These are phyloP conservation scores for Agaricus sinodeliciosus DNA, from an alignment of 768 basidiomycete genomes.

Conservation along the genomic window DNA sequence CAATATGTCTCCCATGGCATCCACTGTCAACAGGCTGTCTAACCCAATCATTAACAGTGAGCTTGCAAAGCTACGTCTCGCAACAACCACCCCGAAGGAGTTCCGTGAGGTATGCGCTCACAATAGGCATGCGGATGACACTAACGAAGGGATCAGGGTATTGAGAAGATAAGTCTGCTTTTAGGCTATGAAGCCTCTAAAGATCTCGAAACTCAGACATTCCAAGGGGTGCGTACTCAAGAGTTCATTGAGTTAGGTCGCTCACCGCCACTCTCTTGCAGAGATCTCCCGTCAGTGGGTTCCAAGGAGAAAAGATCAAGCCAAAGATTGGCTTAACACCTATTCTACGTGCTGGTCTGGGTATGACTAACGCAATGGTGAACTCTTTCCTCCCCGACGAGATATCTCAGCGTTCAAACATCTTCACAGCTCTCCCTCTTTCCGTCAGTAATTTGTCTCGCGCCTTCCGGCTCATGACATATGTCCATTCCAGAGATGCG, in stretches of 20 bases:
- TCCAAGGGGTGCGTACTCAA: constrained; percentile 52
- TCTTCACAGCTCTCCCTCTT: constrained; percentile 58
- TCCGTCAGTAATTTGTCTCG: constrained; percentile 46
- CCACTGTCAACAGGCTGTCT: constrained; percentile 43
- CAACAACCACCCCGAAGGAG: constrained; percentile 58
- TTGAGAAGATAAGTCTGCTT: constrained; percentile 68
- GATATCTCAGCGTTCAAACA: neutral
- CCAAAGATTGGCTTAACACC: constrained; percentile 82
- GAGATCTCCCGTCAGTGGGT: constrained; percentile 76
- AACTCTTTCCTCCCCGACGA: constrained; percentile 23
- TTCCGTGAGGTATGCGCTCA: constrained; percentile 59
- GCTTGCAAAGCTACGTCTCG: constrained; percentile 61
- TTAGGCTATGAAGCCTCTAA: constrained; percentile 82
- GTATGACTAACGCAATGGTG: constrained; percentile 85
- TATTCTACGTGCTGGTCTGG: constrained; percentile 87
- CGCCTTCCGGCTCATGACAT: neutral
- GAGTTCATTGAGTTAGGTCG: neutral
- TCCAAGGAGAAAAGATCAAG: constrained; percentile 71
- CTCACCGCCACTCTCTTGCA: constrained; percentile 20
- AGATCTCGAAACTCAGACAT: constrained; percentile 52
- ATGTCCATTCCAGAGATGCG: constrained; percentile 42
- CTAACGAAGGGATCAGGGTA: constrained; percentile 38
- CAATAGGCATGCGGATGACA: neutral
- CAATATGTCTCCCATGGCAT: constrained; percentile 17
- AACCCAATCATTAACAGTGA: constrained; percentile 74